phyloP scores from a whole-genome alignment of 257 asterid genomes.

The Vinca minor region DNA sequence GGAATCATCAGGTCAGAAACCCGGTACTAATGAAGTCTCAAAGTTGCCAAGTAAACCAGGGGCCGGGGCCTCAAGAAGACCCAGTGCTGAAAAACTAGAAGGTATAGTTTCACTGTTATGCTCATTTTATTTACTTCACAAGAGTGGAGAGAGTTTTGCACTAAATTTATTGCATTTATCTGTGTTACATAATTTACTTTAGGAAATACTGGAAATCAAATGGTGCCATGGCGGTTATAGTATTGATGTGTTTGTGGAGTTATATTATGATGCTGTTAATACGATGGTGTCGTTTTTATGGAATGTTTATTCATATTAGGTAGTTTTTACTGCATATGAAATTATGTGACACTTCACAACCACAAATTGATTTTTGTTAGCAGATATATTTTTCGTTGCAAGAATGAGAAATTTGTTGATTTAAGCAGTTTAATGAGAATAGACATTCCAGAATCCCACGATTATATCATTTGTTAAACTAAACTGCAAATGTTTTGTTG shows the following conservation, averaged over 20 bases:
- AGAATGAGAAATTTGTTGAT: neutral
- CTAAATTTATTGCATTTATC: no score
- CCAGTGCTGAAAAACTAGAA: neutral
- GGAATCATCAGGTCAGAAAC: neutral
- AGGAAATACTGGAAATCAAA: neutral
- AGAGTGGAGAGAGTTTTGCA: no score
- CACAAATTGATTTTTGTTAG: no score
- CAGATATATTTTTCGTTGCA: no score
- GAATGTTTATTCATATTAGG: neutral
- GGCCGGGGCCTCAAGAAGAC: slow-evolving; percentile 1
- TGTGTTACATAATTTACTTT: no score
- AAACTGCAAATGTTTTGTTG: no score
- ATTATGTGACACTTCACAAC: neutral
- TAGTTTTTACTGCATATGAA: neutral
- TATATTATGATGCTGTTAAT: neutral
- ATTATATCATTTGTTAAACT: no score
- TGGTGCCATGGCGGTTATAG: no score
- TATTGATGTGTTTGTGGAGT: no score
- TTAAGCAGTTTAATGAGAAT: neutral
- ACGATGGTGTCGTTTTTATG: neutral
- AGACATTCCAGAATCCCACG: no score
- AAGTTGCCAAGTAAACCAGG: slow-evolving; percentile 2
- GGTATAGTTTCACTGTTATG: neutral
- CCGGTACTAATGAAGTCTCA: no score
- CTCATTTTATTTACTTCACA: no score